Conservation (phyloP, 1,139 yeast species). For the Yamadazyma kanchanaburiensis region DNA sequence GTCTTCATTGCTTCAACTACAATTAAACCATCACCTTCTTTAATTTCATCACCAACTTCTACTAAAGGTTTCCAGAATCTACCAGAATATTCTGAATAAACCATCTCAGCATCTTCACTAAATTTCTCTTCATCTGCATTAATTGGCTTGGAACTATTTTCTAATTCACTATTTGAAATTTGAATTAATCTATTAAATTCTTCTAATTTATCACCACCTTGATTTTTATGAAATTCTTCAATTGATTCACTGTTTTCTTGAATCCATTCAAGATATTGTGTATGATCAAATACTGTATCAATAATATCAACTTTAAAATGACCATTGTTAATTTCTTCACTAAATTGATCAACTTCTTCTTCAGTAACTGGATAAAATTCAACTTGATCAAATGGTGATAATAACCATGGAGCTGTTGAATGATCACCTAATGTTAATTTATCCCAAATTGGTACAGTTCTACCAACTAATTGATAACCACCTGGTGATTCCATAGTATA, state of each 20-base stretch:
- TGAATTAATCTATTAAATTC: conserved; percentile 84
- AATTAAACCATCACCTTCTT: conserved; percentile 73
- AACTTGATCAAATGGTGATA: conserved; percentile 88
- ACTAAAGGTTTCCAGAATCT: conserved; percentile 94
- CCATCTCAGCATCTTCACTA: conserved; percentile 74
- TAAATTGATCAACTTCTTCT: conserved; percentile 66
- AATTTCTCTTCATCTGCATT: conserved; percentile 46
- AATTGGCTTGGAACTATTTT: conserved; percentile 39
- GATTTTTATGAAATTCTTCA: conserved; percentile 61
- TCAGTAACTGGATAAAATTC: conserved; percentile 92
- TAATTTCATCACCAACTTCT: conserved; percentile 72
- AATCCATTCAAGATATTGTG: conserved; percentile 74
- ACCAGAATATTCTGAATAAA: conserved; percentile 92
- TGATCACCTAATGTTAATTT: conserved; percentile 76
- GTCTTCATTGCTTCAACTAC: conserved; percentile 98
- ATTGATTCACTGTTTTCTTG: conserved; percentile 70
- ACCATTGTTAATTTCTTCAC: conserved; percentile 80
- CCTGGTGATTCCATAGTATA: conserved; percentile 99
- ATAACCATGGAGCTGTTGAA: conserved; percentile 74
- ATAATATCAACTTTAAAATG: conserved; percentile 70
- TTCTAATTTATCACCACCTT: conserved; percentile 76
- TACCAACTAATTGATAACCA: conserved; percentile 94
- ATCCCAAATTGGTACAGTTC: conserved; percentile 98
- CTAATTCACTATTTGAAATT: conserved; percentile 75
- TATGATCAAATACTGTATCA: conserved; percentile 80